Evolutionary conservation across 257 asterid species (phyloP).

Genomic region (Solanum okadae): DNA sequence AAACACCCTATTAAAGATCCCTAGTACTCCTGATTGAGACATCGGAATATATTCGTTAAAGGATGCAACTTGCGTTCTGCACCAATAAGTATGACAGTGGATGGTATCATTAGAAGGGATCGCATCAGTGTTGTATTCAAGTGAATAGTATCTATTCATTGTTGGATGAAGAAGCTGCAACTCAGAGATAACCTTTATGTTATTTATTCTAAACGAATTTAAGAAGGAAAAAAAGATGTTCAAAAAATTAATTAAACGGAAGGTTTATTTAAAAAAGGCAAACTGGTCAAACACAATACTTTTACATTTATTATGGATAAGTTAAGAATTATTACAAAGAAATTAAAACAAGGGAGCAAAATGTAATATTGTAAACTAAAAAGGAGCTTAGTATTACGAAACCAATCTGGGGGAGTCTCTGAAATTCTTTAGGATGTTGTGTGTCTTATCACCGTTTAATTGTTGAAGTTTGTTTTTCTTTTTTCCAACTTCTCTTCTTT

Average conservation of each 20-base stretch:
- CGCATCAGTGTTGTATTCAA: neutral
- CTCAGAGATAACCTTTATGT: neutral
- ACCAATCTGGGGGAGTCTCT: neutral
- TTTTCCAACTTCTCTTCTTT: neutral
- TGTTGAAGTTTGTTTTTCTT: neutral
- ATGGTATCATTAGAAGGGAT: neutral
- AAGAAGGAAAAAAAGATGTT: neutral
- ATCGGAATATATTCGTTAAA: neutral
- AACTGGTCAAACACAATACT: neutral
- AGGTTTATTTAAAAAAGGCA: neutral
- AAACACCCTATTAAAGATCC: neutral
- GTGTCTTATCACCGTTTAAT: neutral
- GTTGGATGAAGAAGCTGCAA: neutral
- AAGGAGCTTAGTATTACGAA: neutral
- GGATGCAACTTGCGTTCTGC: neutral
- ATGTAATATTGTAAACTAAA: neutral
- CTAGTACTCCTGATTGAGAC: neutral
- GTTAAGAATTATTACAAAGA: neutral
- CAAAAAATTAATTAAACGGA: neutral
- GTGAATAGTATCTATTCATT: neutral
- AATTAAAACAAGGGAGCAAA: neutral
- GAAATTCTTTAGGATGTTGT: neutral
- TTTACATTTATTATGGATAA: neutral
- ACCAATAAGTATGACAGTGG: neutral
- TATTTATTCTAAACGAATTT: neutral